phyloP scores from a whole-genome alignment of 2,329 filamentous ascomycete species.

The Verticillium nubilum region DNA sequence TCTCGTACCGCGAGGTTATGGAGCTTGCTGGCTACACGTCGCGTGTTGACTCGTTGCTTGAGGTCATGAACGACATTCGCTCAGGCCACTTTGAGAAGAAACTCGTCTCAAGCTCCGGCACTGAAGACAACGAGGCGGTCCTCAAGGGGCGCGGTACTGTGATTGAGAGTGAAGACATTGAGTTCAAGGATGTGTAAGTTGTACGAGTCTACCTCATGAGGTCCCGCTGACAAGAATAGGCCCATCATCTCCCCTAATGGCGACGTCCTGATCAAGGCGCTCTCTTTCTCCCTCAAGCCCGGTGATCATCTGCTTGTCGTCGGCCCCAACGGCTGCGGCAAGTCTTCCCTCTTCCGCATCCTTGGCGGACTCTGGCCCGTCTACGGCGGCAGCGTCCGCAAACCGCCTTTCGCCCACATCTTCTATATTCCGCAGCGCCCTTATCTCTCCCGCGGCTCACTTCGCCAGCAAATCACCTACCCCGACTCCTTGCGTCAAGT shows the following conservation, averaged over 20 bases:
- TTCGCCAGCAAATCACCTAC: conserved; percentile 97
- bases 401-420: conserved; percentile 86
- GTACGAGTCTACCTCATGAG: background rate
- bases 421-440: conserved; percentile 98
- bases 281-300: conserved; percentile 81
- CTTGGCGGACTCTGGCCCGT: conserved; percentile 96
- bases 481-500: conserved; percentile 85
- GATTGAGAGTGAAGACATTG: conserved; percentile 75
- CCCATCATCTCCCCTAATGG: conserved; percentile 97
- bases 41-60: conserved; percentile 79
- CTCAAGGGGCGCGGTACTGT: conserved; percentile 77
- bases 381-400: conserved; percentile 88
- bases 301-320: conserved; percentile 92
- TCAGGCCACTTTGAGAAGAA: conserved; percentile 93
- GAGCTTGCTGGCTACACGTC: conserved; percentile 94
- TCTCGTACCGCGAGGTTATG: conserved; percentile 95
- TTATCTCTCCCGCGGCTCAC: conserved; percentile 82
- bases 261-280: conserved; percentile 77
- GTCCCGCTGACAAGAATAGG: conserved; percentile 23
- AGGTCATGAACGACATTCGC: conserved; percentile 92
- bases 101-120: conserved; percentile 82
- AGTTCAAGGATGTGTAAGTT: conserved; percentile 73
- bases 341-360: conserved; percentile 93
- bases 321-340: conserved; percentile 94
- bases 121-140: conserved; percentile 74